Evolutionary conservation across 1,284 basidiomycete species (phyloP), one percentile per base, ranked within the genome.

Genomic region (Flammula alnicola): DNA sequence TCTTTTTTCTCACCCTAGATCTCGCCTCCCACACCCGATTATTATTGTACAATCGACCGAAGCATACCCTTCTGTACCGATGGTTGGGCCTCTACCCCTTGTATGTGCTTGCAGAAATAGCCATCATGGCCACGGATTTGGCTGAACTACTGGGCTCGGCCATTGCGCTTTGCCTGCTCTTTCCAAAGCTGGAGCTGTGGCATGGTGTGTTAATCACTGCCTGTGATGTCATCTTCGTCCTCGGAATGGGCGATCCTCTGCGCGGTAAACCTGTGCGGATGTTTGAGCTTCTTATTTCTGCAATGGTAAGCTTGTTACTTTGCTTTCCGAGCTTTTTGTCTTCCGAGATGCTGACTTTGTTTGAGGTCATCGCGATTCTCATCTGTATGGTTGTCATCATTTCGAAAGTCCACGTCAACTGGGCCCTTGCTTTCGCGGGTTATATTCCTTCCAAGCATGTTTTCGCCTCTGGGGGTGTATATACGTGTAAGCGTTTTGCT

Each of bases 151-250:
- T 96, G 4, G 93, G 93, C 22, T 78, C 75, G 14, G 77, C 72
- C 27, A 79, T 79, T 32, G 77, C 74, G 1, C 72, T 96, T 38
- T 85, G 84, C 63, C 72, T 96, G 69, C 77, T 96, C 32, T 92
- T 95, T 62, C 93, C 94, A 0, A 73, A 71, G 26, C 72, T 96
- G 7, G 83, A 92, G 22, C 73, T 95, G 4, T 94, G 84, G 79
- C 88, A 83, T 1, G 88, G 87, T 31, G 90, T 96, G 2, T 75
- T 96, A 35, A 76, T 96, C 53, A 97, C 94, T 2, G 86, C 86
- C 0, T 76, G 79, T 26, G 94, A 98, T 64, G 93, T 96, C 11
- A 73, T 98, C 47, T 62, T 97, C 48, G 76, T 94, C 33, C 78
- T 89, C 38, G 78, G 78, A 2, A 68, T 89, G 52, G 74, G 79